Evolutionary conservation across 768 basidiomycete species (phyloP), one percentile per base, ranked within the genome.

Genomic region (Amanita jacksonii): DNA sequence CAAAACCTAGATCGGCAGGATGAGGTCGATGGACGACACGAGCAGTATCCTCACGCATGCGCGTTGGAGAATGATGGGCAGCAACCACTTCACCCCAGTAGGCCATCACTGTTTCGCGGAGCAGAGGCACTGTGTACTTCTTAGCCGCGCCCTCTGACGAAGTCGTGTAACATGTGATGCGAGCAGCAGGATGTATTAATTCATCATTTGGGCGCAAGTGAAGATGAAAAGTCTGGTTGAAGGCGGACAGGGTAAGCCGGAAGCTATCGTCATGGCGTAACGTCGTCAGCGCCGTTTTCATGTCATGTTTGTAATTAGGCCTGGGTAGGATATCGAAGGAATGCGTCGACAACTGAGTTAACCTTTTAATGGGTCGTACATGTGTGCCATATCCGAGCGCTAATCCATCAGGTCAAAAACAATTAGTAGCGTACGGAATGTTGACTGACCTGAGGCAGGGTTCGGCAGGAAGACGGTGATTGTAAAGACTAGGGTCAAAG

Each of bases 191-290:
- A 55, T 89, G 85, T 40, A 90, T 67, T 49, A 91, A 76, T 50
- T 85, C 66, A 50, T 82, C 75, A 56, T 86, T 88, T 6, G 88
- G 87, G 13, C 74, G 75, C 38, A 91, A 68, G 54, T 89, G 82
- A 35, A 91, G 70, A 55, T 81, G 67, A 55, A 79, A 83, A 20
- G 68, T 73, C 32, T 82, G 72, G 50, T 71, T 70, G 52, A 81
- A 82, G 8, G 78, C 81, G 33, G 77, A 69, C 40, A 88, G 62
- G 22, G 74, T 75, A 40, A 88, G 70, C 20, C 85, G 75, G 58
- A 86, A 77, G 8, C 77, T 76, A 57, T 88, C 85, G 54, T 76
- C 70, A 58, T 81, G 73, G 33, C 69, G 77, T 30, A 87, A 73
- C 23, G 66, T 64, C 40, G 70, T 67, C 6, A 74, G 67, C 41